Evolutionary conservation across 2,329 filamentous ascomycete genomes (phyloP).

Genomic region (Clarireedia paspali): DNA sequence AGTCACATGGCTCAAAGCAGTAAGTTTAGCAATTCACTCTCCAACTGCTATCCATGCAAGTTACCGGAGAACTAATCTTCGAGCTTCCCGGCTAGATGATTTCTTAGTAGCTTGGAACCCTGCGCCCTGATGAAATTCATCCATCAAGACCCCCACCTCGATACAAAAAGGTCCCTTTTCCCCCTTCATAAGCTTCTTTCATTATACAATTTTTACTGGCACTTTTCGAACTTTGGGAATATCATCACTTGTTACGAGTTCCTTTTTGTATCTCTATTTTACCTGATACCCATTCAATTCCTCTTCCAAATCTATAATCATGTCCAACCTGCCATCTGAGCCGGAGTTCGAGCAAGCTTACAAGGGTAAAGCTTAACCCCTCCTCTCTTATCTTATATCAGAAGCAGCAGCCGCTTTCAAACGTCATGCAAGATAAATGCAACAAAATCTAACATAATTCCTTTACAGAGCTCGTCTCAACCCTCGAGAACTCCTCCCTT

Average conservation of each 20-base stretch:
- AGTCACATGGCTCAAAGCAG: no score
- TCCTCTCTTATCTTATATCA: neutral
- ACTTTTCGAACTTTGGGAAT: no score
- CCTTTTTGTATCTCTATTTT: neutral
- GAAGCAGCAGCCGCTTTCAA: neutral
- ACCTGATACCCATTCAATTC: neutral
- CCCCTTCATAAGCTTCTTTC: neutral
- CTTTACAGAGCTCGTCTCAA: slow-evolving; percentile 75
- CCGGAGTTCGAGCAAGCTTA: slow-evolving; percentile 99
- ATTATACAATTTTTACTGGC: neutral
- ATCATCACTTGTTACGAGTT: no score
- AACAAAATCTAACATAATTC: neutral
- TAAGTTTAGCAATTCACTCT: no score
- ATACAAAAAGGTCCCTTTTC: slow-evolving; percentile 5
- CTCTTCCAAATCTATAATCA: slow-evolving; percentile 30
- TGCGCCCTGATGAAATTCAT: neutral
- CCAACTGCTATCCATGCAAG: no score
- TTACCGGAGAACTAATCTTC: no score
- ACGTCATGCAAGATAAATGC: neutral
- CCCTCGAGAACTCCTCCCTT: slow-evolving; percentile 86
- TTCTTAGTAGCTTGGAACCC: neutral
- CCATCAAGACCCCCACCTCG: neutral
- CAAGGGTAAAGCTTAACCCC: slow-evolving; percentile 58
- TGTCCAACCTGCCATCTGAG: slow-evolving; percentile 81
- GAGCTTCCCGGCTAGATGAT: neutral